A percentile compares a stretch with the other conserved stretches of the same genome.
Conservation (phyloP, 2,329 filamentous ascomycete species). For the Phyllosticta citriasiana region DNA sequence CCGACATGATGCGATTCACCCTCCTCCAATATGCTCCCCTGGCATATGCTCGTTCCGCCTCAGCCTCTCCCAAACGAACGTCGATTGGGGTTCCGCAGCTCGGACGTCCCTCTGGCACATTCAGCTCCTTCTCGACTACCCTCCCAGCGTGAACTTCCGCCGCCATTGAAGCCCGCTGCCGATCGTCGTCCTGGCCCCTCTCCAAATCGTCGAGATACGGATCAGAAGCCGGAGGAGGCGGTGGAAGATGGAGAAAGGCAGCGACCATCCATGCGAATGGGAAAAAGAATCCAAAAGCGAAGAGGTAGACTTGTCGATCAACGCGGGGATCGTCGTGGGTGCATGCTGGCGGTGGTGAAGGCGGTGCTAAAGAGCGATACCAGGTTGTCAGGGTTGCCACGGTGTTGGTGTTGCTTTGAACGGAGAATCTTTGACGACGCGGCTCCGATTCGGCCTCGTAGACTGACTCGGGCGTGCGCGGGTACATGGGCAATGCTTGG, state of each 20-base stretch:
- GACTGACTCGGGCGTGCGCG: not conserved
- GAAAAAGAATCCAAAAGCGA: slow-evolving; percentile 2
- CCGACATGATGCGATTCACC: not conserved
- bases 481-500: not conserved
- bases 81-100: not conserved
- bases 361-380: not conserved
- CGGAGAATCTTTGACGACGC: not conserved
- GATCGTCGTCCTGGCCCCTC: not conserved
- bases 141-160: not conserved
- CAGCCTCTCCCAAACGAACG: not conserved
- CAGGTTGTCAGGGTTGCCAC: not conserved
- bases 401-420: not conserved
- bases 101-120: not conserved
- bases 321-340: not conserved
- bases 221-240: not conserved
- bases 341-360: not conserved
- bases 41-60: not conserved
- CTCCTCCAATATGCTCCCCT: not conserved
- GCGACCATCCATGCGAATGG: slow-evolving; percentile 8
- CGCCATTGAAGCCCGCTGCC: not conserved
- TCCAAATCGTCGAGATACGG: not conserved
- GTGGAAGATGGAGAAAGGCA: not conserved
- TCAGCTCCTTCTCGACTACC: not conserved
- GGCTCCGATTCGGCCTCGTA: not conserved
- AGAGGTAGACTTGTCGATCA: slow-evolving; percentile 3